phyloP scores from a whole-genome alignment of 495 filamentous ascomycete genomes.

The Penicillium egyptiacum region DNA sequence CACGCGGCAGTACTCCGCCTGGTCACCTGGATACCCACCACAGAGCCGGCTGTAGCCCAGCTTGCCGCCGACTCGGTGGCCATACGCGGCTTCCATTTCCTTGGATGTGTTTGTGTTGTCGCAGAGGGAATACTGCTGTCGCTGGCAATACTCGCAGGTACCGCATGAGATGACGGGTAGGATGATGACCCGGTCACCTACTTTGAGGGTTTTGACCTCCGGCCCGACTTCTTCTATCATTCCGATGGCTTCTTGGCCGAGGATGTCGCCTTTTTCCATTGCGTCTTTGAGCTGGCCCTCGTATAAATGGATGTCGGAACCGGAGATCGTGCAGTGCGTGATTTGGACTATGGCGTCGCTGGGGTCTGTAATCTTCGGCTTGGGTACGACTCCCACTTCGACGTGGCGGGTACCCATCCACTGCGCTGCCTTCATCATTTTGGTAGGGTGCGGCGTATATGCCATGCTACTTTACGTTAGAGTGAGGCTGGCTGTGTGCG shows the following conservation, averaged over 20 bases:
- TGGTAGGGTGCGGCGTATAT: conserved; percentile 29
- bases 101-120: conserved; percentile 66
- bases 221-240: conserved; percentile 35
- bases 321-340: conserved; percentile 37
- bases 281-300: conserved; percentile 27
- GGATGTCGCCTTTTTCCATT: conserved; percentile 65
- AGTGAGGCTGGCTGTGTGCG: background rate
- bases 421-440: conserved; percentile 30
- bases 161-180: conserved; percentile 68
- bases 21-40: conserved; percentile 69
- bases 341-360: conserved; percentile 37
- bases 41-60: conserved; percentile 50
- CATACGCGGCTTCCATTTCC: conserved; percentile 60
- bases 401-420: conserved; percentile 30
- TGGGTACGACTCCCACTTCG: conserved; percentile 28
- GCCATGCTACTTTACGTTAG: background rate
- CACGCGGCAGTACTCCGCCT: conserved; percentile 43
- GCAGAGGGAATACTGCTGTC: conserved; percentile 61
- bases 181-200: conserved; percentile 41
- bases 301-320: conserved; percentile 34
- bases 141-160: conserved; percentile 27
- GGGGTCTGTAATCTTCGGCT: conserved; percentile 33
- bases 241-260: conserved; percentile 47
- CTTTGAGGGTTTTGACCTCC: conserved; percentile 26
- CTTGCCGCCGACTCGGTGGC: conserved; percentile 29